Percentiles rank a stretch among this genome's conserved stretches.
Conservation (phyloP, 306 rosid species). For the Benincasa hispida region DNA sequence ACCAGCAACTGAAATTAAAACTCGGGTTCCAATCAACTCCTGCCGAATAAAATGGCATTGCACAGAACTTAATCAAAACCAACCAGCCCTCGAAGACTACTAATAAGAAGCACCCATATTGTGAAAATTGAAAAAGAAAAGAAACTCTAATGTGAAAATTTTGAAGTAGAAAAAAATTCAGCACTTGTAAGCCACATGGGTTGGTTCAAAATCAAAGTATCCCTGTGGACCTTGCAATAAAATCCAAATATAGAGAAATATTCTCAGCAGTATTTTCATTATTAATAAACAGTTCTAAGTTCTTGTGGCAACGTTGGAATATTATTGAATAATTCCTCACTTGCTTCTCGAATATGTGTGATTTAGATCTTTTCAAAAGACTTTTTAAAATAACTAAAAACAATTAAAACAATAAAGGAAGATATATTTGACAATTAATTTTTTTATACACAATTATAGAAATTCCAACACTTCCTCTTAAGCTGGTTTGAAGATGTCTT, state of each 20-base stretch:
- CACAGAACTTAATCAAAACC: neutral
- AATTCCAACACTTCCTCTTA: too few species aligned
- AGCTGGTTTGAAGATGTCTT: too few species aligned
- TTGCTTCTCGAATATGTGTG: too few species aligned
- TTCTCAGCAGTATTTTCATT: neutral
- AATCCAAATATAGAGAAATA: neutral
- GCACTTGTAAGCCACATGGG: constrained; percentile 50
- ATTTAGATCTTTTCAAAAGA: too few species aligned
- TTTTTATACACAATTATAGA: too few species aligned
- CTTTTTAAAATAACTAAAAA: too few species aligned
- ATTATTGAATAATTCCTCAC: too few species aligned
- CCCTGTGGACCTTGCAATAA: constrained; percentile 45
- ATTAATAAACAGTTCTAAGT: constrained; percentile 20
- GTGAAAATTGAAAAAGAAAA: neutral
- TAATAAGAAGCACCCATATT: neutral
- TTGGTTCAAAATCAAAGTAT: constrained; percentile 58
- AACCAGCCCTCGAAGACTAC: too few species aligned
- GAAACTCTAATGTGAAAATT: constrained; percentile 15
- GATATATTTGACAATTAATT: too few species aligned
- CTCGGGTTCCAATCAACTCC: constrained; percentile 47
- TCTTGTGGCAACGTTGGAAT: too few species aligned
- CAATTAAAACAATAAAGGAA: too few species aligned
- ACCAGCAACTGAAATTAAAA: constrained; percentile 45
- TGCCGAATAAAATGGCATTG: neutral
- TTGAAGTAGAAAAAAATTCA: constrained; percentile 16